These are phyloP conservation scores for Populus ilicifolia DNA, from an alignment of 345 rosid species.

Conservation along the genomic window DNA sequence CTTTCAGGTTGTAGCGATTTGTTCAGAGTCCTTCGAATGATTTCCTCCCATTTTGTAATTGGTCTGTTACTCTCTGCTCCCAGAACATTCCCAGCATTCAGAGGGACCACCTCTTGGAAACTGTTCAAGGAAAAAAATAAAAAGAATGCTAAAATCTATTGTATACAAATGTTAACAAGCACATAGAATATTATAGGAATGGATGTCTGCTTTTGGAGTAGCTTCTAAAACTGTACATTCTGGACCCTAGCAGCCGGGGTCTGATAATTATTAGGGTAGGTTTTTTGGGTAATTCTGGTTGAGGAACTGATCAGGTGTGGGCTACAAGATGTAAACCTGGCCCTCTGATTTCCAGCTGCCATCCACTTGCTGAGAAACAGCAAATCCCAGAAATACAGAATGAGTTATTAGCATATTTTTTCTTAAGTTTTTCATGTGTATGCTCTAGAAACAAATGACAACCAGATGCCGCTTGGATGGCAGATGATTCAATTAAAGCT, in stretches of 20 bases:
- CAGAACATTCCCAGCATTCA: constrained; percentile 89
- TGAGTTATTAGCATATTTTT: neutral
- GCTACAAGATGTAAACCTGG: neutral
- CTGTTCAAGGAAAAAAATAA: constrained; percentile 29
- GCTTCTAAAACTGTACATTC: neutral
- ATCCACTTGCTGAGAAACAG: neutral
- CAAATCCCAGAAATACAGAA: neutral
- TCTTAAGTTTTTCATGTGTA: neutral
- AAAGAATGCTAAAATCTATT: neutral
- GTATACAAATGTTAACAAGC: neutral
- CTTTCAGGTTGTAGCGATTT: constrained; percentile 49
- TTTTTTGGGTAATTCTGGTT: neutral
- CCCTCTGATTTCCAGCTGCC: neutral
- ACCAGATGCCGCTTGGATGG: neutral
- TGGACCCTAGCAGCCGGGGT: neutral
- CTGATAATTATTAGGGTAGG: neutral
- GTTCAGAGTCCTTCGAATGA: constrained; percentile 85
- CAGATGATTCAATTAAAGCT: neutral
- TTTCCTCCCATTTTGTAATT: constrained; percentile 85
- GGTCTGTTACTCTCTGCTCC: constrained; percentile 93
- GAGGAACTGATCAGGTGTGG: neutral
- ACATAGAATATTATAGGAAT: neutral
- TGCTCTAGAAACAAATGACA: neutral
- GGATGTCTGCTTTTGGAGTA: neutral
- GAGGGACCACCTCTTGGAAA: constrained; percentile 94